Evolutionary conservation across 129 eudicot species (phyloP).

Genomic region (carrot (Daucus carota)): DNA sequence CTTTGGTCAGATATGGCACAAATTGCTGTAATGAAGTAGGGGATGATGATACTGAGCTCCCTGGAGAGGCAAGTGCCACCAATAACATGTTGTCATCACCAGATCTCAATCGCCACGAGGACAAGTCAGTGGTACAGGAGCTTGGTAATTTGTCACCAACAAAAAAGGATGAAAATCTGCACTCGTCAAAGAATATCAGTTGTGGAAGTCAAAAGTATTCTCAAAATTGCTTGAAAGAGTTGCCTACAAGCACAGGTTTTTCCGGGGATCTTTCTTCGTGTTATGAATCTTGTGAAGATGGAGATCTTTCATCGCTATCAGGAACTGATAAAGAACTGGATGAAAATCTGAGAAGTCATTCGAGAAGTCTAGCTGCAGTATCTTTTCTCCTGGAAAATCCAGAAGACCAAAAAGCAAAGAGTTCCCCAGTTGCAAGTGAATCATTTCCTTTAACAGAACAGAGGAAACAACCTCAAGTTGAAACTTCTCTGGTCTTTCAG

Average conservation of each 20-base stretch:
- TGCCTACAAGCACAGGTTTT: background rate
- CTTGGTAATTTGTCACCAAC: background rate
- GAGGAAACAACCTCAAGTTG: conserved; percentile 19
- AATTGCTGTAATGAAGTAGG: background rate
- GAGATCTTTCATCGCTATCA: conserved; percentile 19
- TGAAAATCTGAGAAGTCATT: conserved; percentile 21
- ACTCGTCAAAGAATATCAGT: conserved; percentile 9
- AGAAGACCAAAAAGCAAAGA: conserved; percentile 14
- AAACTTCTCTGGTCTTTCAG: conserved; percentile 20
- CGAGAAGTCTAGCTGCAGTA: conserved; percentile 26
- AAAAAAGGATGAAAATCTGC: conserved; percentile 9
- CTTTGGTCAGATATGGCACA: background rate
- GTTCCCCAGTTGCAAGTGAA: conserved; percentile 23
- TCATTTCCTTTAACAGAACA: conserved; percentile 7
- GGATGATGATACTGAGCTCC: conserved; percentile 9
- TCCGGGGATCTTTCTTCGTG: conserved; percentile 7
- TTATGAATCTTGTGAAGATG: conserved; percentile 16
- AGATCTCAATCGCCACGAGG: conserved; percentile 14
- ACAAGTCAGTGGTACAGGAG: conserved; percentile 6
- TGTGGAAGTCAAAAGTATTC: background rate
- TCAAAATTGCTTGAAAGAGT: background rate
- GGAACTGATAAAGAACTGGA: conserved; percentile 18
- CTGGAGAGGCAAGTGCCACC: conserved; percentile 10
- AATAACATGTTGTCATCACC: conserved; percentile 16
- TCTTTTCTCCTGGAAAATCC: conserved; percentile 20